Evolutionary conservation across 805 yeast species (phyloP), one percentile per base, ranked within the genome.

Genomic region (Allodekkera sacchari): DNA sequence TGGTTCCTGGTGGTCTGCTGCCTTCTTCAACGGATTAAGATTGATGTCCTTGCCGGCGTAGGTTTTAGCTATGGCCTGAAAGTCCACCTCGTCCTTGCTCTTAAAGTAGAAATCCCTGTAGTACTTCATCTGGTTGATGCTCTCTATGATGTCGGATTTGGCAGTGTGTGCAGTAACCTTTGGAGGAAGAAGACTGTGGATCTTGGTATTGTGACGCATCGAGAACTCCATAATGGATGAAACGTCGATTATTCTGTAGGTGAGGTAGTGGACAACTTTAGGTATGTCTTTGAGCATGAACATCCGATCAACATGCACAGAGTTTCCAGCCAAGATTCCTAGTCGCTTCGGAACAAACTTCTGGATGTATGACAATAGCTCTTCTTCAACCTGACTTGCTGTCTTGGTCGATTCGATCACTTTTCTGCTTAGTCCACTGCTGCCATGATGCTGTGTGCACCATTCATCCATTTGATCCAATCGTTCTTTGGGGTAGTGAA

Each of bases 251-350:
- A 88, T 66, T 33, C 99, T 68, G 52, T 92, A 92, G 50, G 63
- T 71, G 44, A 72, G 56, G 36, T 64, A 65, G 25, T 71, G 71
- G n/a, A 71, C 41, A 6, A 84, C 77, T 29, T 66, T 55, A 1
- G 97, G 97, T 61, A 92, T 77, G 48, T 89, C 95, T 32, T 72
- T 66, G 51, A 74, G 61, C 80, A 92, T 69, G 56, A 89, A 92
- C 31, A 81, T 66, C 36, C 85, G 71, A 53, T 92, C 99, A 77
- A 84, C 78, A 54, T 92, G 96, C 13, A 92, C 77, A 0, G 95
- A 71, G 45, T 89, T 92, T 2, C 99, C 99, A 0, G 94, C 95
- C 33, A 92, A 56, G 1, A 92, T 58, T 2, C 87, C 96, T 13
- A 62, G 58, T 3, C 74, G 62, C 8, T 62, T 59, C 3, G 72